A percentile compares a stretch with the other conserved stretches of the same genome.
Evolutionary conservation across 2,329 filamentous ascomycete species (phyloP).

Genomic region (Trichoderma sp.): DNA sequence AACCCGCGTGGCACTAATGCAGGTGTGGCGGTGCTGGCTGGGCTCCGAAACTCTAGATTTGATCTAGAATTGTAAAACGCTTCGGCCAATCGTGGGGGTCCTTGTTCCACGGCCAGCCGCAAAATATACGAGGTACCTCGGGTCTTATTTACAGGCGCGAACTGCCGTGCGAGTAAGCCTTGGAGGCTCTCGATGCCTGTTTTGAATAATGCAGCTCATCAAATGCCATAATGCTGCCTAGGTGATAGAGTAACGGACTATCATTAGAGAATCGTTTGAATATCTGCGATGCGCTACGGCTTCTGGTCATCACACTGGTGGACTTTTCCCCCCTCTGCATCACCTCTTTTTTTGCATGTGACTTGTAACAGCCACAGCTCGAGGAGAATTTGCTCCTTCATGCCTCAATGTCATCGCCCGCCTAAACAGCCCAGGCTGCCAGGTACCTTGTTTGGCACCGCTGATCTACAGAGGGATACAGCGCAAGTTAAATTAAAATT

Average conservation of each 20-base stretch:
- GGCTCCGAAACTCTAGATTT: constrained; percentile 15
- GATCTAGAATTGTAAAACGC: constrained; percentile 16
- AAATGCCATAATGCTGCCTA: neutral
- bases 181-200: neutral
- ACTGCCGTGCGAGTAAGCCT: neutral
- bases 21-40: constrained; percentile 35
- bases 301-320: neutral
- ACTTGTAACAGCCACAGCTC: neutral
- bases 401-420: neutral
- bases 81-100: constrained; percentile 17
- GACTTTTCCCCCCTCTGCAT: neutral
- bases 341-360: neutral
- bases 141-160: neutral
- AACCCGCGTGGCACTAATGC: constrained; percentile 34
- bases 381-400: neutral
- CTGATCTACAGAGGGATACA: neutral
- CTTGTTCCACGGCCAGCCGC: neutral
- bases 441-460: neutral
- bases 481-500: neutral
- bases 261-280: neutral
- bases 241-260: neutral
- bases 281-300: neutral
- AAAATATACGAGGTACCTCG: neutral
- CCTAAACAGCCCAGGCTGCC: neutral
- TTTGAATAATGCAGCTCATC: neutral